These are phyloP conservation scores for Linaria vulgaris DNA, from an alignment of 257 asterid species.

Conservation along the genomic window DNA sequence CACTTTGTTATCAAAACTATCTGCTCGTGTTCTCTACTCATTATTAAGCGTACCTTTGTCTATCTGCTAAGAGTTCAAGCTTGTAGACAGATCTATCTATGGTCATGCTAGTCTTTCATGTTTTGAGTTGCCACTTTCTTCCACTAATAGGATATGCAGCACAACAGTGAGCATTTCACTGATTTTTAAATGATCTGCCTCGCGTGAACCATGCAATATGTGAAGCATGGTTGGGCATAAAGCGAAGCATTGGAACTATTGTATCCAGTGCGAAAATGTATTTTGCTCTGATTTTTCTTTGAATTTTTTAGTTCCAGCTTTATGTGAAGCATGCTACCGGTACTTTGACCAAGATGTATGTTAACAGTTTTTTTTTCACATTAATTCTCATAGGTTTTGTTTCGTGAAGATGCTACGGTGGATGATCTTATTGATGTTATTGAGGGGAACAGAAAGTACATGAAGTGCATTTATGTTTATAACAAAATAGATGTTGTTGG, in stretches of 20 bases:
- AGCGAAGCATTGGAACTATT: neutral
- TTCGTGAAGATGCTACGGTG: constrained; percentile 98
- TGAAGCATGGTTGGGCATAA: neutral
- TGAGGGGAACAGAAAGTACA: constrained; percentile 97
- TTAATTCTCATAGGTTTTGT: constrained; percentile 56
- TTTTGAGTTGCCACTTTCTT: neutral
- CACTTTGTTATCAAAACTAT: neutral
- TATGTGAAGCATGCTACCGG: constrained; percentile 6
- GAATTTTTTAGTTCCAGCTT: neutral
- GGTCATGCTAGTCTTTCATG: neutral
- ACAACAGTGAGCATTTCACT: too few species aligned
- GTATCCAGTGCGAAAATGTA: neutral
- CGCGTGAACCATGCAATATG: neutral
- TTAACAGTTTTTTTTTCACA: constrained; percentile 23
- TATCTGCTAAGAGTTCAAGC: constrained; percentile 4
- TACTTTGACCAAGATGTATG: constrained; percentile 11
- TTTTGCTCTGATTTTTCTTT: neutral
- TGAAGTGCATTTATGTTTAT: constrained; percentile 92
- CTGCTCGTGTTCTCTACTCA: neutral
- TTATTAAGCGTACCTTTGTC: constrained; percentile 2
- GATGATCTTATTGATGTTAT: constrained; percentile 97
- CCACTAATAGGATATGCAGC: too few species aligned
- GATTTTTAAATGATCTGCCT: neutral
- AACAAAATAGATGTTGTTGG: constrained; percentile 98
- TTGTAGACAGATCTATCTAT: neutral